Evolutionary conservation across 2,329 filamentous ascomycete genomes (phyloP).

Genomic region (Talaromyces rugulosus): DNA sequence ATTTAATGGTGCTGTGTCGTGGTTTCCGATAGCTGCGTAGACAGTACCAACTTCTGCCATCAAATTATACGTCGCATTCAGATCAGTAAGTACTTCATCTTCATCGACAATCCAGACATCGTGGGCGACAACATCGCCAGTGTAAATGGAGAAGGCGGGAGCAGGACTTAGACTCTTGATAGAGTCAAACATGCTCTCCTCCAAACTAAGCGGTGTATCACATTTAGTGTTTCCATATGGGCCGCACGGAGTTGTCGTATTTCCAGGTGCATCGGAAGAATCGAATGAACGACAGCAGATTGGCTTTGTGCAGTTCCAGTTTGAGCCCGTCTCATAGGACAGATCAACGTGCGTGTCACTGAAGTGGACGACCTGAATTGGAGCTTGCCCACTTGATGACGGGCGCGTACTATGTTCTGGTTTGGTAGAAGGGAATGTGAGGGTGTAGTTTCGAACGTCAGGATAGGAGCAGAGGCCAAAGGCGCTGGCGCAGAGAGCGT

Average conservation of each 20-base stretch:
- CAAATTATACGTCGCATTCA: constrained; percentile 45
- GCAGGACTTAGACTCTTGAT: constrained; percentile 35
- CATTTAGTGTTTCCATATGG: constrained; percentile 52
- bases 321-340: constrained; percentile 50
- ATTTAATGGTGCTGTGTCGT: constrained; percentile 54
- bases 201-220: constrained; percentile 49
- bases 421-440: constrained; percentile 42
- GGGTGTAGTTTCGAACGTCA: constrained; percentile 37
- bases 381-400: constrained; percentile 43
- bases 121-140: constrained; percentile 56
- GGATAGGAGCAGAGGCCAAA: constrained; percentile 51
- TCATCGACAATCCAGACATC: constrained; percentile 36
- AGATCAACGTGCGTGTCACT: constrained; percentile 57
- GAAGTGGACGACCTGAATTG: constrained; percentile 53
- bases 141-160: constrained; percentile 55
- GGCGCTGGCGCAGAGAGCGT: constrained; percentile 49
- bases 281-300: constrained; percentile 1
- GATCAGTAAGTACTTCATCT: constrained; percentile 27
- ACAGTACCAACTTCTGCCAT: constrained; percentile 46
- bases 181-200: constrained; percentile 49
- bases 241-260: constrained; percentile 48
- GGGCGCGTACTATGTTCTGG: constrained; percentile 31
- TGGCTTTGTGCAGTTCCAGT: constrained; percentile 23
- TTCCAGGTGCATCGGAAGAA: constrained; percentile 13
- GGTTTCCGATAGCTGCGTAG: constrained; percentile 55